Evolutionary conservation across 2,329 filamentous ascomycete genomes (phyloP), one percentile per base, ranked within the genome.

Genomic region (Apiospora phragmitis): DNA sequence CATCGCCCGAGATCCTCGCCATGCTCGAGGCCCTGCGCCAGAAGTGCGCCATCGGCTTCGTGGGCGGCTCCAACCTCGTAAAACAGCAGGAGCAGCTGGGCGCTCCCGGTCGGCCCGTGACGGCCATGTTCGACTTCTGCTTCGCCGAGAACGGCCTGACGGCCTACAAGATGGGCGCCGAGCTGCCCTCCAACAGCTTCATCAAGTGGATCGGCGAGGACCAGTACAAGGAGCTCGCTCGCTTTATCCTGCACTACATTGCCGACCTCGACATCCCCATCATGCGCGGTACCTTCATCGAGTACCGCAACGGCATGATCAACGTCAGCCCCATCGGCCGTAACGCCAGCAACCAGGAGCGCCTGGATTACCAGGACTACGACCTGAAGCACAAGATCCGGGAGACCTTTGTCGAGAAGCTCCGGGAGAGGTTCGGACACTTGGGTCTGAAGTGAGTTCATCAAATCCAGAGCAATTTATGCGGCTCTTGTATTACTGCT

Each of bases 11-110:
- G 81, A 96, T 97, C 88, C 92, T 97, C 75, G 83, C 89, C 74
- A 86, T 95, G 73, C 93, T 98, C 79, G 88, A 91, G 66, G 86
- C 87, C 68, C 91, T 98, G 76, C 94, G 96, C 75, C 89, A 96
- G 81, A 94, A 96, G 82, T 92, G 93, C 79, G 93, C 94, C 77
- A 94, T 97, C 79, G 95, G 94, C 76, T 97, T 90, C 84, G 95
- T 98, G 72, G 96, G 96, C 78, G 96, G 96, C 80, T 96, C 93
- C 77, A 93, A 98, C 87, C 89, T 97, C 73, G 85, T 83, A 81
- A 98, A 99, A 87, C 96, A 98, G 84, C 94, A 98, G 83, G 96
- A 98, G 83, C 95, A 98, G 85, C 89, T 98, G 73, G 94, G 94
- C 80, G 88, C 89, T 4, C 81, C 88, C 35, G 84, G 88, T 71